A percentile compares a stretch with the other conserved stretches of the same genome.
Evolutionary conservation across 345 rosid species (phyloP).

Genomic region (Corchorus capsularis): DNA sequence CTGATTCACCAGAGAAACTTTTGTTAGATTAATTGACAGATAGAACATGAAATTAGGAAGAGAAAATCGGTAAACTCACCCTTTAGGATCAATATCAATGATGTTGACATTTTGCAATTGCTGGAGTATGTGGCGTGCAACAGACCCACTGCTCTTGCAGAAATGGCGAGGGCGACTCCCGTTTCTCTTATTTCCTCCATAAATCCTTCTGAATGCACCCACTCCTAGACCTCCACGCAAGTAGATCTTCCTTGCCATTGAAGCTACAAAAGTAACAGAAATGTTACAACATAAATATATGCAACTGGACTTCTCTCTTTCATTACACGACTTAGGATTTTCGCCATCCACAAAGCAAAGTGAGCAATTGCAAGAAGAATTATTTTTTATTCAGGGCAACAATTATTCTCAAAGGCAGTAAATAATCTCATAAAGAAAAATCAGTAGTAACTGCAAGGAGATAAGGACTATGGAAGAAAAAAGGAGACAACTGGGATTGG

Average conservation of each 20-base stretch:
- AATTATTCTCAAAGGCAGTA: too few relatives aligned
- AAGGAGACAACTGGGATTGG: too few relatives aligned
- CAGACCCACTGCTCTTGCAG: slow-evolving; percentile 52
- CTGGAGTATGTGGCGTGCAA: slow-evolving; percentile 56
- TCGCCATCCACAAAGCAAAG: too few relatives aligned
- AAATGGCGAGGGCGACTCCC: slow-evolving; percentile 54
- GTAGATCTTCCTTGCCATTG: slow-evolving; percentile 58
- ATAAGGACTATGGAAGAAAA: too few relatives aligned
- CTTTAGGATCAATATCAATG: slow-evolving; percentile 43
- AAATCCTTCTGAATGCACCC: slow-evolving; percentile 52
- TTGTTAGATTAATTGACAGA: neutral
- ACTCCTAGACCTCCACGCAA: slow-evolving; percentile 58
- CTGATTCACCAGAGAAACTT: neutral
- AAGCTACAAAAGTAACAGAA: slow-evolving; percentile 30
- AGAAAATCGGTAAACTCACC: slow-evolving; percentile 29
- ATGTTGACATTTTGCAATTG: slow-evolving; percentile 47
- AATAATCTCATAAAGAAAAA: too few relatives aligned
- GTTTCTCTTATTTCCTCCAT: slow-evolving; percentile 55
- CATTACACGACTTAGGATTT: too few relatives aligned
- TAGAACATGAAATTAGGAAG: too few relatives aligned
- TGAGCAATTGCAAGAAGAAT: too few relatives aligned
- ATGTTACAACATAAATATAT: neutral
- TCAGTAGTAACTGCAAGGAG: too few relatives aligned
- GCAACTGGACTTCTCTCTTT: too few relatives aligned
- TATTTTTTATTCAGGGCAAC: too few relatives aligned